These are phyloP conservation scores for Gymnopilus dilepis DNA, from an alignment of 768 basidiomycete genomes.

Conservation along the genomic window DNA sequence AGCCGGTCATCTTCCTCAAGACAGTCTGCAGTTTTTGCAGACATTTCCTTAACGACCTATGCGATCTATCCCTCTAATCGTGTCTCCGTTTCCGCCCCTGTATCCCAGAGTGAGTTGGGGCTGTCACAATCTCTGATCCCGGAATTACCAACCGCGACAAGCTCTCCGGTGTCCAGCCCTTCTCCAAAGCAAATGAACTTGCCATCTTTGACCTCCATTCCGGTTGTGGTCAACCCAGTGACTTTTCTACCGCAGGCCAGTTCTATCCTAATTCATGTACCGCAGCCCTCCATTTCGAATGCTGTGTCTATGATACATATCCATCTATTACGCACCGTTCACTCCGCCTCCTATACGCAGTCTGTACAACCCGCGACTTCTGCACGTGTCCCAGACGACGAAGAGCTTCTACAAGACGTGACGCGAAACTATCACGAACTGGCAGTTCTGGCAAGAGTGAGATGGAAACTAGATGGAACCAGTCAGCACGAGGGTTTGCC, in stretches of 20 bases:
- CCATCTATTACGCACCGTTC: constrained; percentile 60
- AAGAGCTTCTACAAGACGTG: constrained; percentile 55
- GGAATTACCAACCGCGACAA: constrained; percentile 31
- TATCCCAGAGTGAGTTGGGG: constrained; percentile 39
- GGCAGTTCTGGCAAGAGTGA: constrained; percentile 56
- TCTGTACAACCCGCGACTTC: constrained; percentile 33
- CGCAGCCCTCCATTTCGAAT: constrained; percentile 47
- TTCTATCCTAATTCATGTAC: constrained; percentile 62
- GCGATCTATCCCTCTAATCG: constrained; percentile 48
- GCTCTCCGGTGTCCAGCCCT: constrained; percentile 19
- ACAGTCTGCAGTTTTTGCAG: constrained; percentile 34
- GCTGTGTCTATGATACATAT: constrained; percentile 57
- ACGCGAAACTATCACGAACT: constrained; percentile 74
- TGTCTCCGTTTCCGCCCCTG: constrained; percentile 46
- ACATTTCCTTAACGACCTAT: constrained; percentile 56
- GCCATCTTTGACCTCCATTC: constrained; percentile 23
- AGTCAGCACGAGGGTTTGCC: constrained; percentile 61
- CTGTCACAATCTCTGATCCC: constrained; percentile 40
- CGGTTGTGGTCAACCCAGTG: constrained; percentile 36
- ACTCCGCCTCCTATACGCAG: constrained; percentile 38
- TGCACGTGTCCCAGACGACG: constrained; percentile 27
- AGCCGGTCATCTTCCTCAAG: constrained; percentile 27
- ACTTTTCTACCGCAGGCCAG: constrained; percentile 61
- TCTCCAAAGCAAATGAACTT: not conserved
- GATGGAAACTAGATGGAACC: constrained; percentile 48